These are phyloP conservation scores for Hypoxylon lenormandii DNA, from an alignment of 495 filamentous ascomycete genomes.

Conservation along the genomic window DNA sequence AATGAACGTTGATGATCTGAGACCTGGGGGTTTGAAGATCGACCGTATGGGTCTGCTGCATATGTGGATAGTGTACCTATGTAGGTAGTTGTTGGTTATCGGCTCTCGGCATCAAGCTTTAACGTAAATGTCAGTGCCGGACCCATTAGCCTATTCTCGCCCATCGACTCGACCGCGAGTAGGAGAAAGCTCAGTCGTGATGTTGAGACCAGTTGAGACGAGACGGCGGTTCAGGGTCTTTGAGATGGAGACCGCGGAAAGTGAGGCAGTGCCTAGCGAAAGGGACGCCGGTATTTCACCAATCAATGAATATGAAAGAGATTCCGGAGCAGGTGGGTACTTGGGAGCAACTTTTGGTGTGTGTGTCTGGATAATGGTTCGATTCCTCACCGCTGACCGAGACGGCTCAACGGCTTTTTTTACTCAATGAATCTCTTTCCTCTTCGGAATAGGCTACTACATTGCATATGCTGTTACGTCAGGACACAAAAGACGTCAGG, in stretches of 20 bases:
- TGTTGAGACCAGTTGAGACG: slow-evolving; percentile 13
- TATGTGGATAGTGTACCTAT: slow-evolving; percentile 1
- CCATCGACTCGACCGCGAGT: slow-evolving; percentile 1
- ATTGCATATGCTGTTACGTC: slow-evolving; percentile 42
- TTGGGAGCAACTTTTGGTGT: slow-evolving; percentile 11
- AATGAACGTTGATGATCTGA: slow-evolving; percentile 40
- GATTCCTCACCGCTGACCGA: slow-evolving; percentile 49
- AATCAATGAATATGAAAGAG: slow-evolving; percentile 40
- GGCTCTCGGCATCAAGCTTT: slow-evolving; percentile 41
- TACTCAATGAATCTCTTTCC: slow-evolving; percentile 37
- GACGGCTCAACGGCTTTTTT: slow-evolving; percentile 17
- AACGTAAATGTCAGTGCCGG: slow-evolving; percentile 41
- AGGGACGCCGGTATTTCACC: slow-evolving; percentile 29
- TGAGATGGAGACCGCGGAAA: slow-evolving; percentile 15
- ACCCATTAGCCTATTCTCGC: slow-evolving; percentile 22
- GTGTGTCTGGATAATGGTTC: slow-evolving; percentile 34
- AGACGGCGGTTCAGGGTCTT: slow-evolving; percentile 27
- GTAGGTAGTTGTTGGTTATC: slow-evolving; percentile 14
- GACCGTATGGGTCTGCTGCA: slow-evolving; percentile 36
- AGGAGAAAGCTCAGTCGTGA: slow-evolving; percentile 1
- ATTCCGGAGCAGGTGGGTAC: slow-evolving; percentile 34
- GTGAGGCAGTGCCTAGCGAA: slow-evolving; percentile 41
- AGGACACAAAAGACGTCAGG: slow-evolving; percentile 34
- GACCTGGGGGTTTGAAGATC: slow-evolving; percentile 39
- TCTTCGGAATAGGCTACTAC: slow-evolving; percentile 44